phyloP scores from a whole-genome alignment of 2,329 filamentous ascomycete genomes.

The Xylaria multiplex region DNA sequence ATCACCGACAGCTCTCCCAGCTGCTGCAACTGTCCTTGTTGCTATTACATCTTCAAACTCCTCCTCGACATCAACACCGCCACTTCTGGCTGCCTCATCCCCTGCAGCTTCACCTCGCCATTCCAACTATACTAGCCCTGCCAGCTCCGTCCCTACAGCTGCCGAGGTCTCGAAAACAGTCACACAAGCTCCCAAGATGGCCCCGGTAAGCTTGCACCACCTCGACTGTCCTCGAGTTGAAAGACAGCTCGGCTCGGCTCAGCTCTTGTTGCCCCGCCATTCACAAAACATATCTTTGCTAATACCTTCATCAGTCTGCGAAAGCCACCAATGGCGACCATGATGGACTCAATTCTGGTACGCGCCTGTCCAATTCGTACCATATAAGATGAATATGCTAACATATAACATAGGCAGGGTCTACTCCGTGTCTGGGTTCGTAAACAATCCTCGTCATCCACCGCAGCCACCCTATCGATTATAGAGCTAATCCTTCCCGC shows the following conservation, averaged over 20 bases:
- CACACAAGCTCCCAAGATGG: slow-evolving; percentile 59
- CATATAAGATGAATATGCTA: slow-evolving; percentile 24
- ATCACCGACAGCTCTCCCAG: slow-evolving; percentile 44
- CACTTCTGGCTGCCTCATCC: slow-evolving; percentile 44
- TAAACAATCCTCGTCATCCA: slow-evolving; percentile 42
- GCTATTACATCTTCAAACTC: slow-evolving; percentile 42
- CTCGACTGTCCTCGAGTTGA: slow-evolving; percentile 31
- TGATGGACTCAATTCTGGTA: slow-evolving; percentile 48
- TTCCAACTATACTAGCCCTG: slow-evolving; percentile 48
- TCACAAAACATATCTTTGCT: slow-evolving; percentile 31
- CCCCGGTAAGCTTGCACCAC: slow-evolving; percentile 61
- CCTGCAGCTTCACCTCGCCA: slow-evolving; percentile 48
- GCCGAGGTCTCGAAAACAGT: slow-evolving; percentile 41
- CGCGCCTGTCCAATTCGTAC: slow-evolving; percentile 16
- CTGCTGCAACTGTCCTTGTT: slow-evolving; percentile 33
- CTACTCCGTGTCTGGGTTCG: slow-evolving; percentile 71
- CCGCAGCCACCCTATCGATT: not conserved
- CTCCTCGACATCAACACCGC: slow-evolving; percentile 45
- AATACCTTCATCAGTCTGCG: slow-evolving; percentile 41
- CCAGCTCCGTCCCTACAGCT: slow-evolving; percentile 43
- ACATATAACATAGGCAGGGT: slow-evolving; percentile 62
- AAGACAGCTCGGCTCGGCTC: slow-evolving; percentile 9
- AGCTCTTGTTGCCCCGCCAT: slow-evolving; percentile 33
- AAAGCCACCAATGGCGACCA: slow-evolving; percentile 49
- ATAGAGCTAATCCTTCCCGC: slow-evolving; percentile 48